Evolutionary conservation across 495 filamentous ascomycete genomes (phyloP), one percentile per base, ranked within the genome.

Genomic region (Tricharina praecox): DNA sequence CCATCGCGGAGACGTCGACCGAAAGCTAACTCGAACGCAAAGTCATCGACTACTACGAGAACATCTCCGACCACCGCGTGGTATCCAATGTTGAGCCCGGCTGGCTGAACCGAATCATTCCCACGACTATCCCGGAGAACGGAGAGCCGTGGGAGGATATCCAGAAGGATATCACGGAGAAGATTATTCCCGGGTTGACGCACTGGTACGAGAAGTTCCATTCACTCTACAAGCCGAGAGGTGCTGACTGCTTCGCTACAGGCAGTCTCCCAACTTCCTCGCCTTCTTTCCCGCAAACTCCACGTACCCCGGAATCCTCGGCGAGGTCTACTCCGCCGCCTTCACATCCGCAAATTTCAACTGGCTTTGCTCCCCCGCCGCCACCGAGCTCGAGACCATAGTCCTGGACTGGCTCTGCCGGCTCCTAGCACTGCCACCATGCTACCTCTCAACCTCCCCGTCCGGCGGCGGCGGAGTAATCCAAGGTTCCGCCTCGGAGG

Each of bases 321-420:
- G 86, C 3, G 90, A 97, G 64, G 77, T 97, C 63, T 97, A 94
- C 67, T 81, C 75, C 2, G 75, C 83, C 0, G 81, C 87, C 3
- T 85, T 96, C 61, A 87, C 76, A 5, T 82, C 82, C 2, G 85
- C 90, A 9, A 83, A 83, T 7, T 97, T 97, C 71, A 95, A 95
- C 64, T 97, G 90, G 90, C 74, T 95, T 40, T 95, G 88, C 63
- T 85, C 79, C 2, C 90, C 90, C 1, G 90, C 82, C 16, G 78
- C 90, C n/a, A 97, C 90, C 3, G 90, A 97, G 60, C 71, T 97
- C 36, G 90, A 97, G 67, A 95, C 90, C 0, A 76, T 93, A 37
- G 81, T 93, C 25, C 72, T 96, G 51, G 90, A 95, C 64, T 96
- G 88, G 88, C 64, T 96, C 15, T 82, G 79, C 19, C 73, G 79